These are phyloP conservation scores for Globisporangium parvum DNA, from an alignment of 352 stramenopile genomes.

Conservation along the genomic window DNA sequence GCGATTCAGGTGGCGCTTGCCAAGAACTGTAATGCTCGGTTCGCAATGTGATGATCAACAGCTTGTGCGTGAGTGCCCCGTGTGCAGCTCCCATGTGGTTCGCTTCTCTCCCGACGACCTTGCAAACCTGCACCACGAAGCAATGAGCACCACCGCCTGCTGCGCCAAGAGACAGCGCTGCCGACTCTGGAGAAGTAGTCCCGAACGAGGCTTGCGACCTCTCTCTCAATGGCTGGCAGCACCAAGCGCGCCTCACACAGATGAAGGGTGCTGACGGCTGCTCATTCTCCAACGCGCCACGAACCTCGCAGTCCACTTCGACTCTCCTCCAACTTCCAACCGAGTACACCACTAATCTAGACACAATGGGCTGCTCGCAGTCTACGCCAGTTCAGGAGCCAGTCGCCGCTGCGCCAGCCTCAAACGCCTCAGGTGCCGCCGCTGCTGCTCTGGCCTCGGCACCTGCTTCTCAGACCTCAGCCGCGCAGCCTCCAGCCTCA, in stretches of 20 bases:
- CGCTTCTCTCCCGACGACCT: too few species aligned
- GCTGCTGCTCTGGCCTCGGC: background rate
- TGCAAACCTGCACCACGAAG: too few species aligned
- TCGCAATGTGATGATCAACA: too few species aligned
- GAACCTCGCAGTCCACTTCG: background rate
- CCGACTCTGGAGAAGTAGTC: too few species aligned
- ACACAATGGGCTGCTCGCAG: constrained; percentile 66
- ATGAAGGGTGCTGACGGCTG: too few species aligned
- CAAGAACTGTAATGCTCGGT: too few species aligned
- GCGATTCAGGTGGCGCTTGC: background rate
- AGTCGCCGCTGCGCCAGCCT: constrained; percentile 14
- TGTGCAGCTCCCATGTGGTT: too few species aligned
- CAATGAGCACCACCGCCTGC: too few species aligned
- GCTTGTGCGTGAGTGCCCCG: too few species aligned
- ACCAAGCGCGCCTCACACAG: background rate
- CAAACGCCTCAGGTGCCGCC: constrained; percentile 13
- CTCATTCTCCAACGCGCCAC: constrained; percentile 9
- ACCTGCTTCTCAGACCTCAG: constrained; percentile 11
- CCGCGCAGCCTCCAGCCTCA: constrained; percentile 13
- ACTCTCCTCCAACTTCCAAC: constrained; percentile 4
- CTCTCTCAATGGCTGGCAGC: background rate
- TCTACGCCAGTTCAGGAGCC: constrained; percentile 52
- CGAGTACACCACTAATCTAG: constrained; percentile 16
- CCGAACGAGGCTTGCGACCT: too few species aligned
- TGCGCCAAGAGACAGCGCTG: too few species aligned